Percentiles rank a stretch among this genome's conserved stretches.
phyloP scores from a whole-genome alignment of 2,329 filamentous ascomycete genomes.

The Conoideocrella luteorostrata region DNA sequence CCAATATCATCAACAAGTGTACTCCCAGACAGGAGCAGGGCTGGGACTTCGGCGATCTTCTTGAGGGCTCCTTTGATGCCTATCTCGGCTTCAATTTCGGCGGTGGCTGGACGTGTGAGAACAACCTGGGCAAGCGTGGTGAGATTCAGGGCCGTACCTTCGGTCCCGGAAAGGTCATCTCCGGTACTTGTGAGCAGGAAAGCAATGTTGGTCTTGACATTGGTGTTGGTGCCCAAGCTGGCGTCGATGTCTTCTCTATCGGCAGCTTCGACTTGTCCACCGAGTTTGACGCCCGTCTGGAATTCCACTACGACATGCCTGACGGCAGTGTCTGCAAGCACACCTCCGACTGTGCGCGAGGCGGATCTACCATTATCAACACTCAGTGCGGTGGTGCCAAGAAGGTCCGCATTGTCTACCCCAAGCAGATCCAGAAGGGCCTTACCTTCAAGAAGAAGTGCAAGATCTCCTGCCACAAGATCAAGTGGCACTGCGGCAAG shows the following conservation, averaged over 20 bases:
- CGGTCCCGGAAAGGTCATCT: slow-evolving; percentile 49
- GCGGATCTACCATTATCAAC: slow-evolving; percentile 69
- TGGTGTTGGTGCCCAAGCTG: slow-evolving; percentile 36
- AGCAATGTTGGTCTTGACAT: slow-evolving; percentile 51
- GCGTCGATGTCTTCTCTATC: slow-evolving; percentile 59
- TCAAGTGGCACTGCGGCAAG: slow-evolving; percentile 59
- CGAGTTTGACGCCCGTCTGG: slow-evolving; percentile 70
- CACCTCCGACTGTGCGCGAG: slow-evolving; percentile 57
- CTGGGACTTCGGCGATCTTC: slow-evolving; percentile 65
- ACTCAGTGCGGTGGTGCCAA: slow-evolving; percentile 87
- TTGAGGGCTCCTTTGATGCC: slow-evolving; percentile 50
- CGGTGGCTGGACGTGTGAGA: slow-evolving; percentile 62
- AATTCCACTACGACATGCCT: slow-evolving; percentile 83
- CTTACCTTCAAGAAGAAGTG: slow-evolving; percentile 46
- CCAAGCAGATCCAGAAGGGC: slow-evolving; percentile 43
- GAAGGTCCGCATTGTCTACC: slow-evolving; percentile 66
- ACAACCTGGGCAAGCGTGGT: slow-evolving; percentile 53
- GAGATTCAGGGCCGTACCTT: slow-evolving; percentile 44
- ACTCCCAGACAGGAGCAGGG: slow-evolving; percentile 60
- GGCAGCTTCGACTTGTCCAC: slow-evolving; percentile 65
- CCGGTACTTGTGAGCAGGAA: slow-evolving; percentile 43
- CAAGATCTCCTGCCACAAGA: slow-evolving; percentile 41
- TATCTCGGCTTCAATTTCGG: slow-evolving; percentile 71
- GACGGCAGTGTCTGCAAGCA: slow-evolving; percentile 81
- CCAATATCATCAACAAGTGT: slow-evolving; percentile 73